phyloP scores from a whole-genome alignment of 1,284 basidiomycete species.

The Trametes versicolor region DNA sequence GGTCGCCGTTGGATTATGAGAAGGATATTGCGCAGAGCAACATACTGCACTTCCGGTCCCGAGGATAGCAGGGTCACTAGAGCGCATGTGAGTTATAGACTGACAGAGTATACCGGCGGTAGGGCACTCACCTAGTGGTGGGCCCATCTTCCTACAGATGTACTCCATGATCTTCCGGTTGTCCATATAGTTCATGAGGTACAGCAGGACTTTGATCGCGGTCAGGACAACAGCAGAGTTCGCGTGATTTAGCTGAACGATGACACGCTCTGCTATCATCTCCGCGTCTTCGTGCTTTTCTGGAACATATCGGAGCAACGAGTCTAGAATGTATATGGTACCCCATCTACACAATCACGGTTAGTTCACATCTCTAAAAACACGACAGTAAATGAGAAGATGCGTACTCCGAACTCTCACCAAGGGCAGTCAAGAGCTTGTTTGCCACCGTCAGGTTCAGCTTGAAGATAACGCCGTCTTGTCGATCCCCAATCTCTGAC shows the following conservation, averaged over 20 bases:
- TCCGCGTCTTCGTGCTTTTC: conserved; percentile 91
- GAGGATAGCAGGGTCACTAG: conserved; percentile 94
- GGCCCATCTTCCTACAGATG: conserved; percentile 97
- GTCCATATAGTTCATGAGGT: conserved; percentile 99
- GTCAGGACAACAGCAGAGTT: conserved; percentile 97
- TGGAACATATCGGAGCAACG: conserved; percentile 92
- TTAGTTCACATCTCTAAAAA: conserved; percentile 13
- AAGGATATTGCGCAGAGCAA: conserved; percentile 95
- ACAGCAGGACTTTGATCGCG: conserved; percentile 94
- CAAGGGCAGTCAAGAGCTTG: conserved; percentile 85
- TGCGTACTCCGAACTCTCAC: conserved; percentile 91
- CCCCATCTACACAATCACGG: conserved; percentile 82
- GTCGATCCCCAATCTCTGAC: conserved; percentile 90
- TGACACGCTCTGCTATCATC: conserved; percentile 92
- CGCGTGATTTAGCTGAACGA: conserved; percentile 90
- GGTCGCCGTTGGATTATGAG: conserved; percentile 96
- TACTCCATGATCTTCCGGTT: conserved; percentile 86
- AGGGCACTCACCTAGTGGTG: conserved; percentile 80
- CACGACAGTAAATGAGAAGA: conserved; percentile 16
- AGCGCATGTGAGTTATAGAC: conserved; percentile 7
- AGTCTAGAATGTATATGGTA: conserved; percentile 98
- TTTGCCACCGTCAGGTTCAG: conserved; percentile 86
- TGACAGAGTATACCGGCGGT: background rate
- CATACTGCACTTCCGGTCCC: conserved; percentile 98
- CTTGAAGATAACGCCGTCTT: conserved; percentile 90